These are phyloP conservation scores for Mercurialis annua DNA, from an alignment of 345 rosid genomes.

Conservation along the genomic window DNA sequence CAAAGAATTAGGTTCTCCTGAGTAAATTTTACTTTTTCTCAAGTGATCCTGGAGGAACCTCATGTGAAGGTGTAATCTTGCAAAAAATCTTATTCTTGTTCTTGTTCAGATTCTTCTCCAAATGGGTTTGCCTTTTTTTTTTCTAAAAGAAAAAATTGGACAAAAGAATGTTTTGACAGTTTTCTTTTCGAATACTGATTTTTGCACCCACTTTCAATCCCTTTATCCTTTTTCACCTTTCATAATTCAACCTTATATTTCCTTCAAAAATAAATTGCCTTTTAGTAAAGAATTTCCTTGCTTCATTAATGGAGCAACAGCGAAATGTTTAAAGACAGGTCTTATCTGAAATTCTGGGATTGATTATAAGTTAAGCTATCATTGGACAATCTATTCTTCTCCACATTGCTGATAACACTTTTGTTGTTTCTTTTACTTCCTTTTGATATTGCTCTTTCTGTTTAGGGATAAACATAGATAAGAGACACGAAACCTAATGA, in stretches of 20 bases:
- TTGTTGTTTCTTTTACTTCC: constrained; percentile 18
- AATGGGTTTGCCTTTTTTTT: constrained; percentile 28
- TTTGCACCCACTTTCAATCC: constrained; percentile 10
- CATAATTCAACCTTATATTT: constrained; percentile 22
- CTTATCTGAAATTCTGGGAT: constrained; percentile 8
- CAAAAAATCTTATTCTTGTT: constrained; percentile 36
- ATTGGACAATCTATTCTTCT: constrained; percentile 19
- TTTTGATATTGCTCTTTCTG: constrained; percentile 15
- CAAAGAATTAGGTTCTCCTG: constrained; percentile 42
- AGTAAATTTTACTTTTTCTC: constrained; percentile 4
- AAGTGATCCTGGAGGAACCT: constrained; percentile 12
- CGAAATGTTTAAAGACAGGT: background rate
- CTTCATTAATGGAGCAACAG: constrained; percentile 7
- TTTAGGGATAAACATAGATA: constrained; percentile 16
- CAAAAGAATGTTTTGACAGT: constrained; percentile 9
- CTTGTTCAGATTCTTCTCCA: constrained; percentile 22
- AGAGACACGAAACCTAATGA: constrained; percentile 25
- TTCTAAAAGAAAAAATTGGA: no score
- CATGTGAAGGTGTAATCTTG: constrained; percentile 18
- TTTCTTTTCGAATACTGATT: constrained; percentile 5
- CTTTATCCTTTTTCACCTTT: constrained; percentile 12
- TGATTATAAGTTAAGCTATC: constrained; percentile 14
- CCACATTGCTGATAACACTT: constrained; percentile 19
- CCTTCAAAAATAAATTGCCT: constrained; percentile 11
- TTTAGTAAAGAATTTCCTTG: constrained; percentile 16